Evolutionary conservation across 805 yeast species (phyloP).

Genomic region (Yamadazyma ubonensis): DNA sequence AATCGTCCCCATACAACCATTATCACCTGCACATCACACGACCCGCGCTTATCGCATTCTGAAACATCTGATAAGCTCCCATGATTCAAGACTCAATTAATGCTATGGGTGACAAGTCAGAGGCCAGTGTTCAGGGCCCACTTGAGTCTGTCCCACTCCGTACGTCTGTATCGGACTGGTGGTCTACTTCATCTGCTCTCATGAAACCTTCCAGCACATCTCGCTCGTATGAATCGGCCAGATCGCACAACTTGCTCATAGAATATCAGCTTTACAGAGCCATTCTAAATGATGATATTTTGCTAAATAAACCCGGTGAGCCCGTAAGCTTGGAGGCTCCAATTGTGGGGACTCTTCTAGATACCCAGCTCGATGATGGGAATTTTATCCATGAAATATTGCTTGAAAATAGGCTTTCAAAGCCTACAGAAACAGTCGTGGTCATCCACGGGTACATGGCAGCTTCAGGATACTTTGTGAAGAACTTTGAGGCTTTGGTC

Average conservation of each 20-base stretch:
- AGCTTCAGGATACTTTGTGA: conserved; percentile 41
- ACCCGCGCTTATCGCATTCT: conserved; percentile 1
- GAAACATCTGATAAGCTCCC: conserved; percentile 2
- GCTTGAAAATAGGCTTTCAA: conserved; percentile 21
- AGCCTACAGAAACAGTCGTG: conserved; percentile 19
- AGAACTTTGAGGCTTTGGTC: conserved; percentile 35
- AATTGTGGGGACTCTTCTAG: conserved; percentile 29
- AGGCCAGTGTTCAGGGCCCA: neutral
- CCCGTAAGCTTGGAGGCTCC: conserved; percentile 3
- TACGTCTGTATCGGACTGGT: conserved; percentile 38
- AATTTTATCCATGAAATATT: conserved; percentile 38
- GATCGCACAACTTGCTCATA: conserved; percentile 24
- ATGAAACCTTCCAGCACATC: conserved; percentile 16
- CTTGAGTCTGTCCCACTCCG: conserved; percentile 19
- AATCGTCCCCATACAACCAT: no score
- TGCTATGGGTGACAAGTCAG: conserved; percentile 26
- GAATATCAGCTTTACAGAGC: conserved; percentile 37
- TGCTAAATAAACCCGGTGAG: conserved; percentile 22
- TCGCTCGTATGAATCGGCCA: conserved; percentile 18
- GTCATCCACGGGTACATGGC: conserved; percentile 47
- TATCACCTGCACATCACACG: no score
- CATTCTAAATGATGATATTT: conserved; percentile 30
- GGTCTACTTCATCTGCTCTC: conserved; percentile 28
- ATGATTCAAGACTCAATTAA: conserved; percentile 19
- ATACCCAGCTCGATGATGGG: conserved; percentile 27